Percentiles rank a stretch among this genome's conserved stretches.
Conservation (phyloP, 768 basidiomycete genomes). For the Suillus sp. region DNA sequence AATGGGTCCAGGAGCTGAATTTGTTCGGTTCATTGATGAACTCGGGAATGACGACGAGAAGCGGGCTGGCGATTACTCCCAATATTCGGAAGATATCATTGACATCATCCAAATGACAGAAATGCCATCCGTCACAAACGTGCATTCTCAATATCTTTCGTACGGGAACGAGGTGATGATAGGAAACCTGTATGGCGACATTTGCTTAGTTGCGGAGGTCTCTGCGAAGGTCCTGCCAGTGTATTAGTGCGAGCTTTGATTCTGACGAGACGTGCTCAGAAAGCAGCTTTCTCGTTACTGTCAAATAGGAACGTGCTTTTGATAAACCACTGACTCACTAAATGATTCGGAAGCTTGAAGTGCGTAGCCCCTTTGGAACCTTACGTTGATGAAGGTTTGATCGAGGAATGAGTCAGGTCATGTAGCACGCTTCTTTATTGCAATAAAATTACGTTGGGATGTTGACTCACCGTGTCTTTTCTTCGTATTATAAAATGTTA, state of each 20-base stretch:
- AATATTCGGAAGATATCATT: slow-evolving; percentile 5
- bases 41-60: slow-evolving; percentile 1
- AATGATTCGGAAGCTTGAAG: background rate
- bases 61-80: background rate
- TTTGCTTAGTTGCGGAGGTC: slow-evolving; percentile 18
- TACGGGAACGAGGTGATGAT: slow-evolving; percentile 23
- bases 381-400: slow-evolving; percentile 4
- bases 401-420: slow-evolving; percentile 1
- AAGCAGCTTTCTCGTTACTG: background rate
- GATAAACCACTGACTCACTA: background rate
- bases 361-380: background rate
- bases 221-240: background rate
- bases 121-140: slow-evolving; percentile 12
- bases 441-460: background rate
- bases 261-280: background rate
- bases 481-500: background rate
- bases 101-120: slow-evolving; percentile 16
- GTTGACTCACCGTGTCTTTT: slow-evolving; percentile 5
- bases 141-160: slow-evolving; percentile 14
- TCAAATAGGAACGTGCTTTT: background rate
- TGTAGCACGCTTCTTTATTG: background rate
- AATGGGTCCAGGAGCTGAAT: slow-evolving; percentile 8
- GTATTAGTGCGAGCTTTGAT: background rate
- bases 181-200: slow-evolving; percentile 21
- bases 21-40: background rate